Percentiles rank a stretch among this genome's conserved stretches.
Evolutionary conservation across 768 basidiomycete genomes (phyloP).

Genomic region (Udeniomyces megalosporus): DNA sequence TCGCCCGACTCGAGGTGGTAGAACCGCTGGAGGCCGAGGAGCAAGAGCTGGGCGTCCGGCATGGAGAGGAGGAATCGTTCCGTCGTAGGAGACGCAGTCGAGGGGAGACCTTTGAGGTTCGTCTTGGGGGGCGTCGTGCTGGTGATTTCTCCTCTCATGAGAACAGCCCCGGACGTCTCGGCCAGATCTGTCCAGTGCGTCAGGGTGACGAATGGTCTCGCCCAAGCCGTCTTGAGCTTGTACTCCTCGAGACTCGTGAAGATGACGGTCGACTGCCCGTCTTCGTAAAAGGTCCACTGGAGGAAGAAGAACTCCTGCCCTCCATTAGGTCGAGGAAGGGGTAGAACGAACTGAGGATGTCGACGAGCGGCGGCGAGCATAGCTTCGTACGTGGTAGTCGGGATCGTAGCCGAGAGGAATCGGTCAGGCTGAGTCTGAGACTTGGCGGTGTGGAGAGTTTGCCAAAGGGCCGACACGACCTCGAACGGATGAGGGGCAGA

Average conservation of each 20-base stretch:
- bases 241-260: slow-evolving; percentile 91
- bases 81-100: slow-evolving; percentile 24
- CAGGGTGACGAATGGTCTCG: slow-evolving; percentile 76
- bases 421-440: slow-evolving; percentile 66
- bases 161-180: slow-evolving; percentile 41
- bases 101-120: slow-evolving; percentile 4
- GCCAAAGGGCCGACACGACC: slow-evolving; percentile 74
- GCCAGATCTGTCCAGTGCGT: slow-evolving; percentile 86
- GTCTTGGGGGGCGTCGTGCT: slow-evolving; percentile 34
- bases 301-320: slow-evolving; percentile 44
- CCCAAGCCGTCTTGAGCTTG: slow-evolving; percentile 64
- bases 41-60: slow-evolving; percentile 67
- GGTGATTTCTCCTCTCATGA: slow-evolving; percentile 83
- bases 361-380: slow-evolving; percentile 45
- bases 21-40: slow-evolving; percentile 67
- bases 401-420: slow-evolving; percentile 67
- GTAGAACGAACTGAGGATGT: slow-evolving; percentile 70
- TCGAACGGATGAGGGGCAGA: slow-evolving; percentile 51
- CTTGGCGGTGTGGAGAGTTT: slow-evolving; percentile 66
- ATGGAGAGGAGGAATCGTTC: slow-evolving; percentile 50
- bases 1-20: slow-evolving; percentile 39
- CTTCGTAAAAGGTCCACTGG: slow-evolving; percentile 48
- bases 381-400: slow-evolving; percentile 50
- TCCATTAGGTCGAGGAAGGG: slow-evolving; percentile 42
- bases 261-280: slow-evolving; percentile 48